phyloP scores from a whole-genome alignment of 1,139 yeast genomes.

The Kurtzmaniella quercitrusa region DNA sequence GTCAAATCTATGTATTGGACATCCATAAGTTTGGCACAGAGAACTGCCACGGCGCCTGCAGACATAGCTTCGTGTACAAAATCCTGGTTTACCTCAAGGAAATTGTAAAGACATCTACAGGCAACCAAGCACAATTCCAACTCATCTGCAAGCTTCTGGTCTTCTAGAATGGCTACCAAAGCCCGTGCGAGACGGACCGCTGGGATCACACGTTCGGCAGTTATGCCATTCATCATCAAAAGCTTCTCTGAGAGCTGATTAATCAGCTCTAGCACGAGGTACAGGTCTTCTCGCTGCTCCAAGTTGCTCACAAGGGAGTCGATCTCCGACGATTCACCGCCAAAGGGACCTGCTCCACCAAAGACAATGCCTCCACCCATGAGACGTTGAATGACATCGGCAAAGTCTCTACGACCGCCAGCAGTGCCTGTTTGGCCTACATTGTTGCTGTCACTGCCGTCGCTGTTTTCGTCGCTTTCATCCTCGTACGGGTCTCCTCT shows the following conservation, averaged over 20 bases:
- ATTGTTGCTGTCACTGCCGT: constrained; percentile 14
- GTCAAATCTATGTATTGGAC: constrained; percentile 86
- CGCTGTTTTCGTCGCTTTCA: constrained; percentile 12
- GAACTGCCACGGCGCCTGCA: constrained; percentile 61
- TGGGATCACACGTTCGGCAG: constrained; percentile 65
- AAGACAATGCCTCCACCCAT: constrained; percentile 35
- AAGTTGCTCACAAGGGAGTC: constrained; percentile 39
- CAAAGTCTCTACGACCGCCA: constrained; percentile 18
- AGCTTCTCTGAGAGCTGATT: constrained; percentile 60
- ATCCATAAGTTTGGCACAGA: constrained; percentile 66
- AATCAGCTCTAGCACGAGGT: constrained; percentile 49
- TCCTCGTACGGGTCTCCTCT: constrained; percentile 17
- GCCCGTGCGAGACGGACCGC: constrained; percentile 51
- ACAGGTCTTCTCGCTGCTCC: constrained; percentile 43
- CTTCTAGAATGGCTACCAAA: constrained; percentile 56
- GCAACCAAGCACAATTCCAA: constrained; percentile 79
- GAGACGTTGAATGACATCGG: constrained; percentile 33
- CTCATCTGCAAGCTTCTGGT: constrained; percentile 57
- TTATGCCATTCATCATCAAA: constrained; percentile 62
- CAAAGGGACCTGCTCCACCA: constrained; percentile 19
- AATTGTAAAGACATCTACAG: constrained; percentile 79
- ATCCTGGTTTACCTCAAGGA: constrained; percentile 72
- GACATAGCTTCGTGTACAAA: constrained; percentile 61
- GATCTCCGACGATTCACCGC: constrained; percentile 24
- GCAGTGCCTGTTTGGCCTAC: not conserved